Evolutionary conservation across 768 basidiomycete genomes (phyloP), one percentile per base, ranked within the genome.

Genomic region (Daedaleopsis sinensis): DNA sequence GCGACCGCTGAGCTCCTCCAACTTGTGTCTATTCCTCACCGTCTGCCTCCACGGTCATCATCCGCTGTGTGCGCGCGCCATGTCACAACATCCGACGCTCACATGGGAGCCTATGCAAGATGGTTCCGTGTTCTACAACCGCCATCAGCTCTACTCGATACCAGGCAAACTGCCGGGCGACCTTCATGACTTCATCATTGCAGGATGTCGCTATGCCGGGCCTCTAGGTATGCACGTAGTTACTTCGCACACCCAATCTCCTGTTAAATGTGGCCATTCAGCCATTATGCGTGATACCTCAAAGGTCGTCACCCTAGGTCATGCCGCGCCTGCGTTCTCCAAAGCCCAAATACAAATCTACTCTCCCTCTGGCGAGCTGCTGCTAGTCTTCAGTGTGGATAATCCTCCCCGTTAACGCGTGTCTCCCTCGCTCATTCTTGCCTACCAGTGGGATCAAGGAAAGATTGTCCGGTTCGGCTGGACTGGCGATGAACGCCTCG

Each of bases 101-200:
- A 83, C 85, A 74, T 98, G 96, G 96, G 89, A 96, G 73, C 84
- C 95, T 46, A 93, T 97, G 88, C 84, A 89, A 72, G 86, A 91
- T 69, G 91, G 90, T 24, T 87, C 80, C 67, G 91, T 89, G 36
- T 98, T 97, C 78, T 98, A 98, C 71, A 79, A 89, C 70, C 82
- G 90, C 57, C 87, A 94, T 66, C 89, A 90, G 63, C 79, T 94
- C 23, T 98, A 98, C 71, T 85, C 89, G 1, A 85, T 93, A 57
- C 80, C 86, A 13, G 94, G 90, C 67, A 90, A 90, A 68, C 77
- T 93, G 6, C 88, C 89, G 3, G 58, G 58, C 19, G 84, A 91
- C 72, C 76, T 98, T 32, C 79, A 80, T 19, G 93, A 96, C 73
- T 93, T 90, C 72, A 77, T 91, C 56, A 75, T 94, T 39, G 88